Percentiles rank a stretch among this genome's conserved stretches.
Evolutionary conservation across 768 basidiomycete species (phyloP).

Genomic region (Cyclocybe cylindracea): DNA sequence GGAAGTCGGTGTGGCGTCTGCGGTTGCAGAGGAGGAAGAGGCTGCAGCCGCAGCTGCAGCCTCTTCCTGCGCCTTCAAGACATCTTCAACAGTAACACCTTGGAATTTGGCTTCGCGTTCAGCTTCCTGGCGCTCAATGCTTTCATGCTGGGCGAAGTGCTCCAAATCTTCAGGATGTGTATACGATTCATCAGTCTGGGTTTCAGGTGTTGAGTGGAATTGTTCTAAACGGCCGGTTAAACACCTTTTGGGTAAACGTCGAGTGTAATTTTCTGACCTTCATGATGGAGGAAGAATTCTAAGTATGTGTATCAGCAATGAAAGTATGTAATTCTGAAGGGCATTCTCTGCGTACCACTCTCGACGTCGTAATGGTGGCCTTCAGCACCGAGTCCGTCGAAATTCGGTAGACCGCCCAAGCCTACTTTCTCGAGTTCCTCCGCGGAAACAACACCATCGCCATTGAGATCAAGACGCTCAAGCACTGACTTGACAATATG

Average conservation of each 20-base stretch:
- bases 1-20: constrained; percentile 20
- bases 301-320: not conserved
- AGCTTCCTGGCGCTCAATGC: constrained; percentile 82
- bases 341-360: constrained; percentile 57
- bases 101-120: constrained; percentile 83
- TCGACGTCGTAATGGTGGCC: constrained; percentile 94
- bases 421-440: constrained; percentile 77
- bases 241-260: not conserved
- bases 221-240: constrained; percentile 52
- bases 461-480: constrained; percentile 66
- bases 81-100: constrained; percentile 79
- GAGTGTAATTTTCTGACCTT: constrained; percentile 54
- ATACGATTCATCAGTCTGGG: constrained; percentile 95
- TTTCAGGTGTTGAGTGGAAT: constrained; percentile 95
- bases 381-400: constrained; percentile 82
- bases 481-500: constrained; percentile 74
- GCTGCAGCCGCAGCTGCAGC: constrained; percentile 25
- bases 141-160: constrained; percentile 88
- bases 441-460: constrained; percentile 67
- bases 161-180: constrained; percentile 91
- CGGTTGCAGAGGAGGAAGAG: constrained; percentile 10
- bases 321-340: not conserved
- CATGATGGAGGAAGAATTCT: constrained; percentile 98
- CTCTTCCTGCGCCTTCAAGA: constrained; percentile 51
- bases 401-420: constrained; percentile 77